Base-by-base conservation (phyloP, 2,329 filamentous ascomycete species). In the Coniella vitis region DNA sequence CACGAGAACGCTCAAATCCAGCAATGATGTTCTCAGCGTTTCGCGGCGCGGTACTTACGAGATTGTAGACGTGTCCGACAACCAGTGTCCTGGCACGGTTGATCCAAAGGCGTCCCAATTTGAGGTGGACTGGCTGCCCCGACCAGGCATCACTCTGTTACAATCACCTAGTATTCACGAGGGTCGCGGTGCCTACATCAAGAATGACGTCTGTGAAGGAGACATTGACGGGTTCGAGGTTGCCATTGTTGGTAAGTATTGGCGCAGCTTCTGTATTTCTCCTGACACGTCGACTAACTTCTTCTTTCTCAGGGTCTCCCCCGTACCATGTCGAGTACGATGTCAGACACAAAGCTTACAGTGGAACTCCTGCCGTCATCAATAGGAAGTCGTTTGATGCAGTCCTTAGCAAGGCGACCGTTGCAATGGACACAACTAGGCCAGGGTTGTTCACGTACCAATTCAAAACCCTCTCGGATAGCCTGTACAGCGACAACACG, bases 191-290 rank as follows among this genome's bases (percentile, higher is more conserved):
- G 37, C 42, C 7, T 86, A 84, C 61, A 63, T 83, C 57, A 94
- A 94, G 66, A 78, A 83, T 37, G 84, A 90, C 53, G 84, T 98
- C 25, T 98, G 93, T 61, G 90, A 98, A 69, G 91, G 91, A 25
- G 91, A 97, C 54, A 86, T 95, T 60, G 91, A 96, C 64, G 82
- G 83, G 3, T 83, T 96, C 48, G 90, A 96, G 60, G 72, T 98
- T 46, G 76, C 78, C 38, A 76, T 98, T 54, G 79, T 79, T 63
- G 91, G 89, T 79, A 78, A 68, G 75, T 62, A 37, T 3, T 37
- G 29, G 12, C 14, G 13, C 3, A 25, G 3, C 3, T 16, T 17
- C 3, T 19, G 12, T n/a, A 31, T 12, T n/a, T n/a, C 5, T 40
- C 13, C n/a, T 9, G 10, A 34, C 20, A 13, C 16, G 8, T 7